Percentiles rank a stretch among this genome's conserved stretches.
phyloP scores from a whole-genome alignment of 768 basidiomycete genomes.

The Lactarius akahatsu region DNA sequence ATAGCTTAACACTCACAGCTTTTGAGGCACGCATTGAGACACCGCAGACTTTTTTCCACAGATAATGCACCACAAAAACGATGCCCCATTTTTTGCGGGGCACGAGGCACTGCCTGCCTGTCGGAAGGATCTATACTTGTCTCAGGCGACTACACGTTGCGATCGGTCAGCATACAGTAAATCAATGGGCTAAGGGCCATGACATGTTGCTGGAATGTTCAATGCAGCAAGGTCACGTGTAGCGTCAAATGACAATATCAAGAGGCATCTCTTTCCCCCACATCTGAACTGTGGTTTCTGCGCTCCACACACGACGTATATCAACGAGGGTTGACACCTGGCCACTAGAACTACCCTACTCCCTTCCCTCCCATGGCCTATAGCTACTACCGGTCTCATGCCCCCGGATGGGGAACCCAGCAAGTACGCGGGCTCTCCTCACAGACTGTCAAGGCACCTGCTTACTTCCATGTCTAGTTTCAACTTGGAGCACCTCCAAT shows the following conservation, averaged over 20 bases:
- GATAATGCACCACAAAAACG: not conserved
- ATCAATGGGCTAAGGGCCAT: not conserved
- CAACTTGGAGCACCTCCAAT: constrained; percentile 26
- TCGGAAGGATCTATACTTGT: not conserved
- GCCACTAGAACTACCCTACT: not conserved
- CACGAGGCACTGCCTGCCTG: not conserved
- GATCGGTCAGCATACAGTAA: not conserved
- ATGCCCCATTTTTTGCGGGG: not conserved
- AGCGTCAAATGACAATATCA: not conserved
- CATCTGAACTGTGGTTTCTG: not conserved
- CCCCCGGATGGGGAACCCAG: constrained; percentile 51
- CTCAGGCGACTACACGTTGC: not conserved
- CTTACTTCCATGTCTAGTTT: constrained; percentile 19
- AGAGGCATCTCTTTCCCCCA: not conserved
- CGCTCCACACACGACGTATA: constrained; percentile 5
- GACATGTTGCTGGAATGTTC: not conserved
- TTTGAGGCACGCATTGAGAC: too few species aligned
- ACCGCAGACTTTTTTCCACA: not conserved
- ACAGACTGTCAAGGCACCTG: not conserved
- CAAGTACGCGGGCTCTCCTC: constrained; percentile 34
- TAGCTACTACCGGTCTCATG: constrained; percentile 43
- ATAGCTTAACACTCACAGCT: not conserved
- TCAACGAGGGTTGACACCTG: not conserved
- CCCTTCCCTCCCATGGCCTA: constrained; percentile 42
- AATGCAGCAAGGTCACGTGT: not conserved